Conservation (phyloP, 768 basidiomycete genomes). For the Boletus vinaceobasis region DNA sequence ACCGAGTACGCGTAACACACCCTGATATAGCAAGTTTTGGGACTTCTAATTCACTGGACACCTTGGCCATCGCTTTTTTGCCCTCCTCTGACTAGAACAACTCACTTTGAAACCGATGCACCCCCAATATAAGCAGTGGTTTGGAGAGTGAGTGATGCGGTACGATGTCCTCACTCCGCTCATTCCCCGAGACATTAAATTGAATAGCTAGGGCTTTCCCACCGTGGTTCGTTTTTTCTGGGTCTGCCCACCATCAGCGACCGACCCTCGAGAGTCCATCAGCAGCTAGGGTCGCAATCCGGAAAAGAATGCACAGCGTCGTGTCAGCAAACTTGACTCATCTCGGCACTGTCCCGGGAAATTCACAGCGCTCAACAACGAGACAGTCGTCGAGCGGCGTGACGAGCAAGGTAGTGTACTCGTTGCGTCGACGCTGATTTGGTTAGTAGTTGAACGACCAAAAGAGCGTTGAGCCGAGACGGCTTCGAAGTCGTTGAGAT, state of each 20-base stretch:
- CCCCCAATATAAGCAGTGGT: background rate
- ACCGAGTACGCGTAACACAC: background rate
- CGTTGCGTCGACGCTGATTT: background rate
- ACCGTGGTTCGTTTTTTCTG: background rate
- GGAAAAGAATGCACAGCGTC: conserved; percentile 6
- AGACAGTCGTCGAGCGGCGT: background rate
- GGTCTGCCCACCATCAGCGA: background rate
- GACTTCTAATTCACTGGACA: background rate
- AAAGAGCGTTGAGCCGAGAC: background rate
- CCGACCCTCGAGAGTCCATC: conserved; percentile 11
- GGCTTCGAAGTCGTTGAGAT: background rate
- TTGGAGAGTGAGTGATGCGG: background rate
- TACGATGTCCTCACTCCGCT: background rate
- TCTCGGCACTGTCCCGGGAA: conserved; percentile 1
- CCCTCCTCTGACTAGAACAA: background rate
- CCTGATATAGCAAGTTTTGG: background rate
- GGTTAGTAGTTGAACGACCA: background rate
- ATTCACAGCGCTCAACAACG: background rate
- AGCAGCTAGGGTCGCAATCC: conserved; percentile 11
- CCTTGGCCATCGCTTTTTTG: background rate
- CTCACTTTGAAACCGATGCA: background rate
- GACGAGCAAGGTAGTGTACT: background rate
- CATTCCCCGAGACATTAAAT: background rate
- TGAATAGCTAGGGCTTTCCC: conserved; percentile 4
- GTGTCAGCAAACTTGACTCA: conserved; percentile 27